These are phyloP conservation scores for Lasiodiplodia sp. DNA, from an alignment of 2,329 filamentous ascomycete genomes.

Conservation along the genomic window DNA sequence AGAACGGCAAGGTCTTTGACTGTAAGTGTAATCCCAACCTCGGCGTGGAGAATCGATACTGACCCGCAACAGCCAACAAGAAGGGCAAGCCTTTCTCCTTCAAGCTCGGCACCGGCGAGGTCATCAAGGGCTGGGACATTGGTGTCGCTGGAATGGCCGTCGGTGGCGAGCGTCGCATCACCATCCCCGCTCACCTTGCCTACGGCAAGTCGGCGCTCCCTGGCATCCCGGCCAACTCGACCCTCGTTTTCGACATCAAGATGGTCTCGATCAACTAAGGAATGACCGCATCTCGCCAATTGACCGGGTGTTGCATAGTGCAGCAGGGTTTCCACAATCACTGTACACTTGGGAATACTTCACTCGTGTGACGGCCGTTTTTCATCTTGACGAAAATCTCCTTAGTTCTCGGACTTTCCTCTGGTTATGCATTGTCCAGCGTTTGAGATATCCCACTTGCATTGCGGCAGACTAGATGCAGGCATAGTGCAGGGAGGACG, in stretches of 20 bases:
- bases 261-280: slow-evolving; percentile 56
- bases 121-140: slow-evolving; percentile 99
- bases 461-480: slow-evolving; percentile 35
- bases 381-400: slow-evolving; percentile 35
- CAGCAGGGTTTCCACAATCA: slow-evolving; percentile 42
- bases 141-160: slow-evolving; percentile 91
- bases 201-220: slow-evolving; percentile 86
- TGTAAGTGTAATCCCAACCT: slow-evolving; percentile 63
- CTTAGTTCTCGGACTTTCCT: slow-evolving; percentile 26
- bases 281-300: slow-evolving; percentile 32
- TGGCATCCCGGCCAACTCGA: slow-evolving; percentile 91
- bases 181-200: slow-evolving; percentile 83
- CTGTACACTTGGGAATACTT: slow-evolving; percentile 37
- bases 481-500: slow-evolving; percentile 47
- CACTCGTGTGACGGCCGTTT: slow-evolving; percentile 34
- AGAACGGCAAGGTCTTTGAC: slow-evolving; percentile 95
- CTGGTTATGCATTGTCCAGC: slow-evolving; percentile 41
- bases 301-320: slow-evolving; percentile 39
- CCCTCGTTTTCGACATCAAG: slow-evolving; percentile 82
- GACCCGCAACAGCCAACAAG: slow-evolving; percentile 79
- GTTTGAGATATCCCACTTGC: slow-evolving; percentile 53
- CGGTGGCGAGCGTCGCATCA: slow-evolving; percentile 91
- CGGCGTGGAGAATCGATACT: slow-evolving; percentile 32
- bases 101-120: slow-evolving; percentile 91
- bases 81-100: slow-evolving; percentile 97